Conservation (phyloP, 257 asterid genomes). For the Galeopsis tetrahit region DNA sequence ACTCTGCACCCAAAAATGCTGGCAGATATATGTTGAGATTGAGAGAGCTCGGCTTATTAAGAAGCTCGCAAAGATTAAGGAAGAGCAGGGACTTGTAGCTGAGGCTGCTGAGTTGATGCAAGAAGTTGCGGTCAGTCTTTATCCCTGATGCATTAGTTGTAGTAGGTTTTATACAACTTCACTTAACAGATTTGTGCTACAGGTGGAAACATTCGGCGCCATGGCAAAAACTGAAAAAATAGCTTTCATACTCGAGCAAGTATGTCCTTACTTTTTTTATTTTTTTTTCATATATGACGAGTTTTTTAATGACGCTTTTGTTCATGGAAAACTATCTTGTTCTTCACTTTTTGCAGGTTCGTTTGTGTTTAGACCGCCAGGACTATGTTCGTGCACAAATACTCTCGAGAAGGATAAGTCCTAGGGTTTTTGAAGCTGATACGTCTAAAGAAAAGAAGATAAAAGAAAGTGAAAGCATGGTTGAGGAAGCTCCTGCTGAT, state of each 20-base stretch:
- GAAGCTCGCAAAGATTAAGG: conserved; percentile 88
- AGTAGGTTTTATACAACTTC: background rate
- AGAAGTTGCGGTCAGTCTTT: conserved; percentile 90
- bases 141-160: conserved; percentile 11
- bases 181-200: conserved; percentile 26
- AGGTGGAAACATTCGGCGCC: conserved; percentile 97
- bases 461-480: conserved; percentile 82
- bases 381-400: conserved; percentile 97
- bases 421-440: conserved; percentile 94
- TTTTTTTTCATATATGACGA: conserved; percentile 6
- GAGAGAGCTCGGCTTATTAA: conserved; percentile 95
- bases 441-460: conserved; percentile 88
- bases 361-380: conserved; percentile 88
- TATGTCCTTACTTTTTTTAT: conserved; percentile 32
- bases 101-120: conserved; percentile 99
- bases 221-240: conserved; percentile 99
- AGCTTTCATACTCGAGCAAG: conserved; percentile 95
- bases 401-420: conserved; percentile 94
- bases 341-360: conserved; percentile 59
- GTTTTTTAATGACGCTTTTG: conserved; percentile 13
- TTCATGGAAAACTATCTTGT: conserved; percentile 3
- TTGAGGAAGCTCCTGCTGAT: conserved; percentile 94
- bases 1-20: conserved; percentile 8
- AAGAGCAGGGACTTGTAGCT: conserved; percentile 81
- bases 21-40: conserved; percentile 91